These are phyloP conservation scores for Boeremia exigua DNA, from an alignment of 2,329 filamentous ascomycete genomes.

Conservation along the genomic window DNA sequence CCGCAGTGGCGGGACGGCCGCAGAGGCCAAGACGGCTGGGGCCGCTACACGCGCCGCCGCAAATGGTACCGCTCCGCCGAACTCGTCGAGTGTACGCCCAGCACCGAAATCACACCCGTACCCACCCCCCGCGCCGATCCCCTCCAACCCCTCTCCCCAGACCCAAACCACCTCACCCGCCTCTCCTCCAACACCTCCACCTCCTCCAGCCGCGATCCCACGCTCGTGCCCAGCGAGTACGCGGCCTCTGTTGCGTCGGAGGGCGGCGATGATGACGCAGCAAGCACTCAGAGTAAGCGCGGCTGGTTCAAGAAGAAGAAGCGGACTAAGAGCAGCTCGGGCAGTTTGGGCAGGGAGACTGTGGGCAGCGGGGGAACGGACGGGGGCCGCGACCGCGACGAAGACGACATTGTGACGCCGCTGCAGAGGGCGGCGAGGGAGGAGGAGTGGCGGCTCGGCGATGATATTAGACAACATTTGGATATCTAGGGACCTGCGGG, in stretches of 20 bases:
- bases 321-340: slow-evolving; percentile 34
- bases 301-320: slow-evolving; percentile 48
- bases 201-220: slow-evolving; percentile 29
- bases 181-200: slow-evolving; percentile 35
- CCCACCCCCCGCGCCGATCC: slow-evolving; percentile 48
- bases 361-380: slow-evolving; percentile 37
- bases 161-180: slow-evolving; percentile 30
- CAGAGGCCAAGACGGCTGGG: slow-evolving; percentile 87
- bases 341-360: slow-evolving; percentile 40
- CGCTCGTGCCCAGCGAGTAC: slow-evolving; percentile 36
- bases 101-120: slow-evolving; percentile 53
- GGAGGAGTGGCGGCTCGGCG: slow-evolving; percentile 76
- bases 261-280: slow-evolving; percentile 32
- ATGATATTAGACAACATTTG: slow-evolving; percentile 83
- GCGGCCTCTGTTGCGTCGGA: slow-evolving; percentile 35
- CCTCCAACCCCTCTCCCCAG: slow-evolving; percentile 32
- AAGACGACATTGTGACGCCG: slow-evolving; percentile 58
- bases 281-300: slow-evolving; percentile 41
- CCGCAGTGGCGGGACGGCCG: slow-evolving; percentile 85
- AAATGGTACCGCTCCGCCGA: slow-evolving; percentile 99
- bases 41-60: slow-evolving; percentile 86
- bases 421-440: slow-evolving; percentile 58
- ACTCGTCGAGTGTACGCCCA: slow-evolving; percentile 73
- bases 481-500: slow-evolving; percentile 59
- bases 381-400: slow-evolving; percentile 43